Conservation (phyloP, 176 grass and related monocot species). For the Paspalum notatum region DNA sequence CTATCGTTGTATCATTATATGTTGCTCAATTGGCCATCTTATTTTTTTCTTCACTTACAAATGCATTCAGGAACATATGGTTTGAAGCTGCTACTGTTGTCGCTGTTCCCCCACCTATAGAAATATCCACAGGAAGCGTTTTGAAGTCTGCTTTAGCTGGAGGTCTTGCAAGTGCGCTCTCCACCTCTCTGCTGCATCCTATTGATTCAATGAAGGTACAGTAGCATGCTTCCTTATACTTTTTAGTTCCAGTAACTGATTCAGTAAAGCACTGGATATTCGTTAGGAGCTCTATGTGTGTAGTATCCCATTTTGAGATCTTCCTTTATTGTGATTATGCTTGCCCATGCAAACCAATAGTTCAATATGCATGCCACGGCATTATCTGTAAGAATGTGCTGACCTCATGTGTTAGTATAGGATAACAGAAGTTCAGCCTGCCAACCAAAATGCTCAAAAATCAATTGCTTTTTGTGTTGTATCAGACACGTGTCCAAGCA, state of each 20-base stretch:
- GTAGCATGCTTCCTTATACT: too few relatives aligned
- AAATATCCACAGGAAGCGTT: constrained; percentile 77
- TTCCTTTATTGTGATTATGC: too few relatives aligned
- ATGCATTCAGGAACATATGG: constrained; percentile 79
- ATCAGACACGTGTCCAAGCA: constrained; percentile 91
- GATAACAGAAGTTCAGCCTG: constrained; percentile 8
- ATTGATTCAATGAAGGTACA: too few relatives aligned
- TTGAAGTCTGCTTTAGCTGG: constrained; percentile 94
- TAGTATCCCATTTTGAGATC: constrained; percentile 2
- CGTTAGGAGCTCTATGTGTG: neutral
- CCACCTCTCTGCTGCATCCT: too few relatives aligned
- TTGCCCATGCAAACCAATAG: too few relatives aligned
- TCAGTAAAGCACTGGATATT: neutral
- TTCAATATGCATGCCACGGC: too few relatives aligned
- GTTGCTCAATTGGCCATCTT: constrained; percentile 22
- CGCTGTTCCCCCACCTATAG: constrained; percentile 74
- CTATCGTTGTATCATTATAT: neutral
- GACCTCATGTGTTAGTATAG: too few relatives aligned
- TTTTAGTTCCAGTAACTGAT: constrained; percentile 6
- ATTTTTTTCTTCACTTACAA: constrained; percentile 34
- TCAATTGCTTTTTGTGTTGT: constrained; percentile 15
- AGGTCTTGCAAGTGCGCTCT: too few relatives aligned
- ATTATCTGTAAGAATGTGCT: too few relatives aligned
- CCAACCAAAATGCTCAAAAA: neutral
- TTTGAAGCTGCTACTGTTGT: constrained; percentile 94